These are phyloP conservation scores for Leucocoprinus sp. DNA, from an alignment of 768 basidiomycete genomes.

Conservation along the genomic window DNA sequence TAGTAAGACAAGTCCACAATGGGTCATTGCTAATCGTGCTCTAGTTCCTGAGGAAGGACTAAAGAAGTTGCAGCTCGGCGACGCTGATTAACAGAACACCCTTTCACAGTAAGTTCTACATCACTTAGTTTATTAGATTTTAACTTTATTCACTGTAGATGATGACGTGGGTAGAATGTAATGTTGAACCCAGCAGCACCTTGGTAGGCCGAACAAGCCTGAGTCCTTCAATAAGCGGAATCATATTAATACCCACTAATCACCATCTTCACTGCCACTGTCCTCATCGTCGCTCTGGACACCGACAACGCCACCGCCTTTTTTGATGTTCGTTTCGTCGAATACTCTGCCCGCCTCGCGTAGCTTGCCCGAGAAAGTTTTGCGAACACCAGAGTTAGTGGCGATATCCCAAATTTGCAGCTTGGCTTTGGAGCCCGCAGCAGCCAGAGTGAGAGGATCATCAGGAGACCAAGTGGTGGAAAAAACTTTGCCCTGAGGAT, in stretches of 20 bases:
- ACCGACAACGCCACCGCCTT: slow-evolving; percentile 59
- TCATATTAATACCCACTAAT: background rate
- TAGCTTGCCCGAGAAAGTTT: slow-evolving; percentile 76
- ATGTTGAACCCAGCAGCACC: no score
- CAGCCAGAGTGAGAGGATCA: slow-evolving; percentile 87
- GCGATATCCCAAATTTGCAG: slow-evolving; percentile 95
- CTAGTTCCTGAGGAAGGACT: no score
- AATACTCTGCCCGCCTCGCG: slow-evolving; percentile 60
- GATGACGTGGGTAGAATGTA: no score
- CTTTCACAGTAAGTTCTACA: no score
- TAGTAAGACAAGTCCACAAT: no score
- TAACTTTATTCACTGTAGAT: no score
- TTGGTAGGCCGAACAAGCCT: no score
- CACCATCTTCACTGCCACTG: slow-evolving; percentile 39
- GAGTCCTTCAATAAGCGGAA: background rate
- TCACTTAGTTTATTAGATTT: no score
- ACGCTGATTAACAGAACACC: no score
- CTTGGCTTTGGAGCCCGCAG: slow-evolving; percentile 89
- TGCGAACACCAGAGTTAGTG: slow-evolving; percentile 72
- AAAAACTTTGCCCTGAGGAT: slow-evolving; percentile 87
- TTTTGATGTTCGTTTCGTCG: slow-evolving; percentile 47
- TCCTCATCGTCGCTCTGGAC: slow-evolving; percentile 66
- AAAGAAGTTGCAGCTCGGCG: no score
- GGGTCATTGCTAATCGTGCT: no score
- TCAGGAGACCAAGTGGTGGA: slow-evolving; percentile 89